These are phyloP conservation scores for Heterobasidion annosum DNA, from an alignment of 1,284 basidiomycete genomes.

Conservation along the genomic window DNA sequence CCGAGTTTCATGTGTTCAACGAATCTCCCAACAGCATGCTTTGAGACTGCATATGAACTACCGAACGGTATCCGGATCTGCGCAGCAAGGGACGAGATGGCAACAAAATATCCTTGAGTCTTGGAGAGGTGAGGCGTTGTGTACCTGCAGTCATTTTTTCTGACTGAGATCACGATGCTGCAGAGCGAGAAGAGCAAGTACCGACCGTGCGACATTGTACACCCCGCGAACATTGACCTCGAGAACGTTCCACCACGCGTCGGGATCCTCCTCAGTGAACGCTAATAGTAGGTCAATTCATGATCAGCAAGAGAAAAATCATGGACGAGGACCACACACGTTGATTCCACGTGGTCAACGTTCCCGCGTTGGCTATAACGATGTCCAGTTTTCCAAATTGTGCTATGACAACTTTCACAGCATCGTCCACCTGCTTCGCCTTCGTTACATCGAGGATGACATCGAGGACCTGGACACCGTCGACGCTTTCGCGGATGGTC, in stretches of 20 bases:
- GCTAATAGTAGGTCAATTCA: background rate
- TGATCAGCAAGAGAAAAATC: background rate
- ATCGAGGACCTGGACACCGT: background rate
- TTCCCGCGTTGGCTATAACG: slow-evolving; percentile 10
- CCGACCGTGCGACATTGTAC: slow-evolving; percentile 4
- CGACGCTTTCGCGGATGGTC: background rate
- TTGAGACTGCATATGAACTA: slow-evolving; percentile 7
- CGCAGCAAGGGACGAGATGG: slow-evolving; percentile 4
- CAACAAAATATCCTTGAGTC: slow-evolving; percentile 6
- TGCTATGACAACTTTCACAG: slow-evolving; percentile 5
- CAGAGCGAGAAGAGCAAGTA: background rate
- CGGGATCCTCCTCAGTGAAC: slow-evolving; percentile 2
- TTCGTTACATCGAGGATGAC: background rate
- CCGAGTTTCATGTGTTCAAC: slow-evolving; percentile 5
- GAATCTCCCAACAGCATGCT: slow-evolving; percentile 7
- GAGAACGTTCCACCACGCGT: slow-evolving; percentile 3
- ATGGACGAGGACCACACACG: background rate
- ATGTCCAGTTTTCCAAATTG: slow-evolving; percentile 11
- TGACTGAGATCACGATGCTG: background rate
- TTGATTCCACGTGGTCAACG: background rate
- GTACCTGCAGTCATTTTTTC: background rate
- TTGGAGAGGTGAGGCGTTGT: slow-evolving; percentile 5
- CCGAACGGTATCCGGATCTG: slow-evolving; percentile 2
- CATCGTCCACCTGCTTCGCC: background rate
- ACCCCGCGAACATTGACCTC: slow-evolving; percentile 6